A percentile compares a stretch with the other conserved stretches of the same genome.
Conservation (phyloP, 352 stramenopile species). For the Sclerospora graminicola region DNA sequence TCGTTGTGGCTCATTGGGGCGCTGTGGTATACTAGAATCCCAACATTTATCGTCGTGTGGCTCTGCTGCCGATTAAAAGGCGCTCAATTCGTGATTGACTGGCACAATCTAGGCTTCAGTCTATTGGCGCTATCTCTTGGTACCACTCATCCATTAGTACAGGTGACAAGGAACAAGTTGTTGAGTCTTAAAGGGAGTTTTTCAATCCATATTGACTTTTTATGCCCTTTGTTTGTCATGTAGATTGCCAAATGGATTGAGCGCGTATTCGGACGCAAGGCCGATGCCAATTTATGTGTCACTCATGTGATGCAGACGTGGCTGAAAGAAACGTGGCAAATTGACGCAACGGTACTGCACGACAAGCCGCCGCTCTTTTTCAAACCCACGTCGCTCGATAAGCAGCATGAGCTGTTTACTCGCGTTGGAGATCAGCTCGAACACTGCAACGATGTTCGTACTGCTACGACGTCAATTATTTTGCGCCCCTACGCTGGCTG, state of each 20-base stretch:
- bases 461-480: no score
- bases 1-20: conserved; percentile 2
- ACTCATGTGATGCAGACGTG: conserved; percentile 93
- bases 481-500: no score
- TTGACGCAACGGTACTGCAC: conserved; percentile 86
- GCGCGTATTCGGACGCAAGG: conserved; percentile 83
- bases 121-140: conserved; percentile 87
- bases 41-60: conserved; percentile 87
- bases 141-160: conserved; percentile 51
- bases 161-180: conserved; percentile 20
- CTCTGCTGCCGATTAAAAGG: conserved; percentile 44
- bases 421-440: conserved; percentile 60
- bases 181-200: not conserved
- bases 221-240: no score
- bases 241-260: conserved; percentile 81
- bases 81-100: conserved; percentile 95
- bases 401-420: conserved; percentile 87
- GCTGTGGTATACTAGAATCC: conserved; percentile 61
- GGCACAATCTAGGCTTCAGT: conserved; percentile 99
- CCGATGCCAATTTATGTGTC: conserved; percentile 94
- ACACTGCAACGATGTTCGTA: conserved; percentile 65
- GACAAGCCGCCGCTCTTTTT: conserved; percentile 94
- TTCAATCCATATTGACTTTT: no score
- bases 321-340: conserved; percentile 85
- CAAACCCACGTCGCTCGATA: conserved; percentile 62